A percentile compares a stretch with the other conserved stretches of the same genome.
These are phyloP conservation scores for Hymenoscyphus scutula DNA, from an alignment of 2,329 filamentous ascomycete species.

Conservation along the genomic window DNA sequence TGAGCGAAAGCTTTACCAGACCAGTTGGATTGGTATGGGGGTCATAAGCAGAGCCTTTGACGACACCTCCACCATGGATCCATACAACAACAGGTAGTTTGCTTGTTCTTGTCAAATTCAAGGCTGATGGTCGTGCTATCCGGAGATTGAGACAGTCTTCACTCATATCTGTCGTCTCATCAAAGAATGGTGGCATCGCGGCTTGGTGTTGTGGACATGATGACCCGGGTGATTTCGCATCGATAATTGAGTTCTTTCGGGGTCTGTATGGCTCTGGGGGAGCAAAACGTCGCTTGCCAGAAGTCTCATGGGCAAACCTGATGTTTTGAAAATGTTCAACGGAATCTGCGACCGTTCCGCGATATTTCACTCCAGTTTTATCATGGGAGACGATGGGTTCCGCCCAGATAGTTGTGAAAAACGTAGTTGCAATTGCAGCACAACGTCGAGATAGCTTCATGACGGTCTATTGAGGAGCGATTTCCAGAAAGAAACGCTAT, in stretches of 20 bases:
- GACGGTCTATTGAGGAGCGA: not conserved
- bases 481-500: no score
- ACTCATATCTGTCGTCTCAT: conserved; percentile 4
- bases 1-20: not conserved
- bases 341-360: not conserved
- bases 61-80: conserved; percentile 8
- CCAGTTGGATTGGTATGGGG: not conserved
- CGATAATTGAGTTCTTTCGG: not conserved
- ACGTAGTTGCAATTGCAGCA: not conserved
- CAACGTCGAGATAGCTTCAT: not conserved
- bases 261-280: not conserved
- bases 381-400: not conserved
- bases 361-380: not conserved
- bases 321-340: not conserved
- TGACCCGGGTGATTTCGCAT: not conserved
- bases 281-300: not conserved
- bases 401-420: not conserved
- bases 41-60: conserved; percentile 8
- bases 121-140: conserved; percentile 5
- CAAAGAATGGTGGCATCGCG: conserved; percentile 10
- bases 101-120: not conserved
- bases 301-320: not conserved
- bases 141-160: conserved; percentile 12
- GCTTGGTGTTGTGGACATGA: not conserved
- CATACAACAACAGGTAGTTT: conserved; percentile 14